phyloP scores from a whole-genome alignment of 768 basidiomycete species.

The Panellus pusillus region DNA sequence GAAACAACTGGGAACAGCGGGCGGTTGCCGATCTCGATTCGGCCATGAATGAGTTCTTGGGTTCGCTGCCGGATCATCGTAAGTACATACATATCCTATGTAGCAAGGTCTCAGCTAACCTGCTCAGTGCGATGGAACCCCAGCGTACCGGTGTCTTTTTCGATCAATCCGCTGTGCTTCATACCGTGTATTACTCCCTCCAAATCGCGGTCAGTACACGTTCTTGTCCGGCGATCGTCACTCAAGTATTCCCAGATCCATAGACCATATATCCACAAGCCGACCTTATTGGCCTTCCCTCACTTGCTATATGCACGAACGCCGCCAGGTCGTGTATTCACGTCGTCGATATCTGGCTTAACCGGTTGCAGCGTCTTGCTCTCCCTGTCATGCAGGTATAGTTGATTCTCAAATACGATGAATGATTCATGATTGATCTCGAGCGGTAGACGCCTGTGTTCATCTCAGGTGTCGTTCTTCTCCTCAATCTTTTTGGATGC shows the following conservation, averaged over 20 bases:
- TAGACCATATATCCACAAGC: slow-evolving; percentile 44
- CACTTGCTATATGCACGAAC: slow-evolving; percentile 52
- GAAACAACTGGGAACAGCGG: slow-evolving; percentile 55
- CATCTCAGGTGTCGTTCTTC: slow-evolving; percentile 43
- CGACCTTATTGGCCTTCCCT: slow-evolving; percentile 36
- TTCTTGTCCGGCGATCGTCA: slow-evolving; percentile 31
- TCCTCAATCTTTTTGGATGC: slow-evolving; percentile 44
- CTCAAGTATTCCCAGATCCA: slow-evolving; percentile 42
- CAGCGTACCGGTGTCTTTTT: slow-evolving; percentile 33
- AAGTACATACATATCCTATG: slow-evolving; percentile 17
- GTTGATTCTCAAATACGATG: neutral
- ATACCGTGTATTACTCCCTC: slow-evolving; percentile 40
- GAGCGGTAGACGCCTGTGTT: slow-evolving; percentile 29
- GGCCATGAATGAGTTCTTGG: slow-evolving; percentile 61
- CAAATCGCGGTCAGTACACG: slow-evolving; percentile 37
- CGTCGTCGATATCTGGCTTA: slow-evolving; percentile 35
- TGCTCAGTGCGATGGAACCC: slow-evolving; percentile 25
- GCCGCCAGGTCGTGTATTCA: slow-evolving; percentile 49
- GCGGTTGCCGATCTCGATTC: slow-evolving; percentile 65
- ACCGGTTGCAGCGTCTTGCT: slow-evolving; percentile 9
- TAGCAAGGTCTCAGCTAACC: neutral
- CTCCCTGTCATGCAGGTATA: slow-evolving; percentile 17
- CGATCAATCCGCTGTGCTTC: slow-evolving; percentile 39
- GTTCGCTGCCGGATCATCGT: slow-evolving; percentile 59
- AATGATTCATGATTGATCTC: neutral